These are phyloP conservation scores for Nemania sp. DNA, from an alignment of 2,329 filamentous ascomycete genomes.

Conservation along the genomic window DNA sequence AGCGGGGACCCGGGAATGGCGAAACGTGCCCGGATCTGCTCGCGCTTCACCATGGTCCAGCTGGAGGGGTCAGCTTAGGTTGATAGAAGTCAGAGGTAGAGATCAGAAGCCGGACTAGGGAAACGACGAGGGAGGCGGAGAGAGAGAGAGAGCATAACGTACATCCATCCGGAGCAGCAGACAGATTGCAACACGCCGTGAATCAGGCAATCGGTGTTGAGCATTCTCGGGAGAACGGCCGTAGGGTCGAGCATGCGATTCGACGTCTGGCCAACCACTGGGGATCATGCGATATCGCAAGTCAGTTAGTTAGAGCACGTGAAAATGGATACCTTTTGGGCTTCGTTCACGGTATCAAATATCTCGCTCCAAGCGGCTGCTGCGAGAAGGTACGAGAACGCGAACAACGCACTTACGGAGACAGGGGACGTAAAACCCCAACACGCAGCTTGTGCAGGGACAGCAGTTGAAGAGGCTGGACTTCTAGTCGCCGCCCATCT, in stretches of 20 bases:
- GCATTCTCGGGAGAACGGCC: slow-evolving; percentile 44
- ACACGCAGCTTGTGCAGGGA: slow-evolving; percentile 46
- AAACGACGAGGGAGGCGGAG: too few species aligned
- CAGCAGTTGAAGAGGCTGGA: slow-evolving; percentile 47
- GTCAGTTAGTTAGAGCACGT: not conserved
- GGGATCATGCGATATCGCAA: not conserved
- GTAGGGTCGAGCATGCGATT: slow-evolving; percentile 51
- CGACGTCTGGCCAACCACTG: slow-evolving; percentile 51
- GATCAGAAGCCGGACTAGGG: not conserved
- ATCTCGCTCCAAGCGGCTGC: not conserved
- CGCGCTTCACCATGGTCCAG: slow-evolving; percentile 57
- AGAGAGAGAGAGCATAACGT: slow-evolving; percentile 28
- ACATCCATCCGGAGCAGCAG: slow-evolving; percentile 52
- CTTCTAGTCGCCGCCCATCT: slow-evolving; percentile 30
- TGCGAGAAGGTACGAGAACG: not conserved
- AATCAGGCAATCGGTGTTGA: slow-evolving; percentile 51
- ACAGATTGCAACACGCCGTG: slow-evolving; percentile 45
- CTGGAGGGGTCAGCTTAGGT: slow-evolving; percentile 31
- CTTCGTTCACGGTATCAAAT: not conserved
- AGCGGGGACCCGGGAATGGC: slow-evolving; percentile 54
- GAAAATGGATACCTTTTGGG: not conserved
- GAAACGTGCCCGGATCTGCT: slow-evolving; percentile 57
- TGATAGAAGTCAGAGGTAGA: not conserved
- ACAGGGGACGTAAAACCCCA: slow-evolving; percentile 49
- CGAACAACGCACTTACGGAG: slow-evolving; percentile 42